Percentiles rank a stretch among this genome's conserved stretches.
These are phyloP conservation scores for Wickerhamomyces pijperi DNA, from an alignment of 805 yeast genomes.

Conservation along the genomic window DNA sequence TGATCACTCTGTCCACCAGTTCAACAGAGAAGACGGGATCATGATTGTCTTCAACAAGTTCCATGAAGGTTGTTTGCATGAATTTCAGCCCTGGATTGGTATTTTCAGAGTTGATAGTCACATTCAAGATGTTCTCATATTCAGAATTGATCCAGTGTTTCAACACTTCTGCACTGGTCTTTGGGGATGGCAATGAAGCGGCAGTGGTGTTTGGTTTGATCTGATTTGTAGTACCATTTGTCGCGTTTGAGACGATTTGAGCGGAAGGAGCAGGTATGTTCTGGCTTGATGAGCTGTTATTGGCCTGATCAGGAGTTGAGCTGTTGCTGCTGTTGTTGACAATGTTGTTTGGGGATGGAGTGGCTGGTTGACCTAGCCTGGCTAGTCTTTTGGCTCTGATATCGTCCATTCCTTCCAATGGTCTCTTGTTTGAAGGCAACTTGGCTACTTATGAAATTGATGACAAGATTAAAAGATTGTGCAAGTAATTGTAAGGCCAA, in stretches of 20 bases:
- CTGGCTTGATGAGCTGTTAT: no score
- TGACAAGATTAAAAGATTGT: no score
- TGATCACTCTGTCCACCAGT: constrained; percentile 36
- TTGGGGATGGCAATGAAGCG: no score
- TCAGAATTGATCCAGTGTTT: constrained; percentile 4
- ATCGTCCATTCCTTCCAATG: constrained; percentile 12
- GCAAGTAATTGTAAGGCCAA: no score
- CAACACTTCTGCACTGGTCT: not conserved
- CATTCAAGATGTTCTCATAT: constrained; percentile 10
- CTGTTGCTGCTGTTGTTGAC: constrained; percentile 1
- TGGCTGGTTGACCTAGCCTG: constrained; percentile 6
- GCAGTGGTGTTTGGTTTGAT: no score
- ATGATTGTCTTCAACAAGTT: constrained; percentile 11
- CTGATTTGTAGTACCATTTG: not conserved
- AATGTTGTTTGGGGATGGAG: not conserved
- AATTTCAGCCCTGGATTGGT: constrained; percentile 6
- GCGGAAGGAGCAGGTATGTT: no score
- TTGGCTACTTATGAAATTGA: not conserved
- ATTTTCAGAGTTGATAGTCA: constrained; percentile 12
- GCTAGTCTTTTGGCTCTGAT: constrained; percentile 26
- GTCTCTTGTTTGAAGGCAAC: not conserved
- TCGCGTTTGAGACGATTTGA: not conserved
- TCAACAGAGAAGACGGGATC: constrained; percentile 11
- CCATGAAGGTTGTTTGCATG: constrained; percentile 15
- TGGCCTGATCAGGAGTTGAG: not conserved